phyloP scores from a whole-genome alignment of 768 basidiomycete species.

The Cystobasidium tubakii region DNA sequence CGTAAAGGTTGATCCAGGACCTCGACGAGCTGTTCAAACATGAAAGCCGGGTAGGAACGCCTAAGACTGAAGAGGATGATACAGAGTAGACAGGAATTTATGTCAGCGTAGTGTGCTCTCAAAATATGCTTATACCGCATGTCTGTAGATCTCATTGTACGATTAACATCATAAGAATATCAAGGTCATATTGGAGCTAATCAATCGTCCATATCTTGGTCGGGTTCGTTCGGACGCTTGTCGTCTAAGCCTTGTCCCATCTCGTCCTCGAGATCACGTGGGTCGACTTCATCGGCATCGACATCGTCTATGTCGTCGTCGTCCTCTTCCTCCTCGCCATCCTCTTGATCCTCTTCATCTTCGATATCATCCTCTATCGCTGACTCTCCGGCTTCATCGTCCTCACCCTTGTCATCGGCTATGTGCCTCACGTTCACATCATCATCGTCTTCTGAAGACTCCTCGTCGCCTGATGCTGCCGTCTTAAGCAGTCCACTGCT shows the following conservation, averaged over 20 bases:
- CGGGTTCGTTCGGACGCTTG: background rate
- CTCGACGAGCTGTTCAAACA: slow-evolving; percentile 25
- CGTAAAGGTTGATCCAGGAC: background rate
- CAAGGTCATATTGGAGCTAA: too few species aligned
- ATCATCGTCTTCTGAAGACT: slow-evolving; percentile 60
- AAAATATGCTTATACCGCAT: too few species aligned
- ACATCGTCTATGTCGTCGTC: slow-evolving; percentile 40
- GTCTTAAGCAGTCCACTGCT: slow-evolving; percentile 54
- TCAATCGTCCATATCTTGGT: slow-evolving; percentile 29
- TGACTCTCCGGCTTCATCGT: slow-evolving; percentile 52
- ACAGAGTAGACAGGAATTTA: background rate
- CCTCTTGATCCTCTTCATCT: slow-evolving; percentile 50
- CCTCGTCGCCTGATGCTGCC: slow-evolving; percentile 52
- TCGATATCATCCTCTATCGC: slow-evolving; percentile 56
- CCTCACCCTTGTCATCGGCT: slow-evolving; percentile 56
- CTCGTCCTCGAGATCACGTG: slow-evolving; percentile 22
- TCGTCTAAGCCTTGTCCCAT: slow-evolving; percentile 7
- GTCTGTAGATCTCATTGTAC: too few species aligned
- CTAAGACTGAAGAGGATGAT: slow-evolving; percentile 15
- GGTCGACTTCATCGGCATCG: slow-evolving; percentile 14
- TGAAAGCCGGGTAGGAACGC: slow-evolving; percentile 9
- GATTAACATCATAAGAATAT: background rate
- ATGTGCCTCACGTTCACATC: slow-evolving; percentile 57
- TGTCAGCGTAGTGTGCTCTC: background rate
- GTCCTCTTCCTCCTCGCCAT: slow-evolving; percentile 41